Evolutionary conservation across 495 filamentous ascomycete species (phyloP).

Genomic region (Geoglossum glabrum): DNA sequence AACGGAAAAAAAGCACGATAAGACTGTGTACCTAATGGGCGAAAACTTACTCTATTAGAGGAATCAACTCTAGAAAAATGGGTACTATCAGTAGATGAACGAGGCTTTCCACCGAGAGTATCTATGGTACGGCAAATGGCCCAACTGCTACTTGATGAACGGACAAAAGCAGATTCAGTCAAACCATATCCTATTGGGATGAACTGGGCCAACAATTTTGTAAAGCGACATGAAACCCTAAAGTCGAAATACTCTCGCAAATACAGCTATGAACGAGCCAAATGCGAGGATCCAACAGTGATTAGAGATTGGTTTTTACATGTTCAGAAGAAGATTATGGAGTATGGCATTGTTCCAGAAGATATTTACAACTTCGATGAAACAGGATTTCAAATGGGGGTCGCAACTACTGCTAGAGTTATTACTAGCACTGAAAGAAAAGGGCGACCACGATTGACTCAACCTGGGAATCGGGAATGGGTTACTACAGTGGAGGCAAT

Average conservation of each 20-base stretch:
- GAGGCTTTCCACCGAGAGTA: slow-evolving; percentile 1
- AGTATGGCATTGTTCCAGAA: slow-evolving; percentile 6
- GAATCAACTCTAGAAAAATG: slow-evolving; percentile 1
- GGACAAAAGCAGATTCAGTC: not conserved
- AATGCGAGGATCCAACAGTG: slow-evolving; percentile 3
- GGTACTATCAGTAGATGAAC: slow-evolving; percentile 3
- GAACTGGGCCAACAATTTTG: not conserved
- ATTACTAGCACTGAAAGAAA: not conserved
- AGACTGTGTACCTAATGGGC: not conserved
- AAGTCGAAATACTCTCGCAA: slow-evolving; percentile 5
- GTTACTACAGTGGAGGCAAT: slow-evolving; percentile 1
- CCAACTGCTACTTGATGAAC: not conserved
- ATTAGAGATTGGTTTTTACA: slow-evolving; percentile 4
- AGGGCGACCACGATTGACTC: not conserved
- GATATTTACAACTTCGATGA: too few species aligned
- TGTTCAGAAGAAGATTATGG: not conserved
- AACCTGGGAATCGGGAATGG: slow-evolving; percentile 2
- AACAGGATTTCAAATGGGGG: too few species aligned
- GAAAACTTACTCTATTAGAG: not conserved
- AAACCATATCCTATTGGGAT: not conserved
- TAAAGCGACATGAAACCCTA: not conserved
- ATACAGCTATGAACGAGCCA: slow-evolving; percentile 5
- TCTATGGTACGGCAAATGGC: slow-evolving; percentile 1
- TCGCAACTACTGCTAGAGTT: slow-evolving; percentile 4
- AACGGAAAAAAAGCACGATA: not conserved